A percentile compares a stretch with the other conserved stretches of the same genome.
Evolutionary conservation across 805 yeast genomes (phyloP).

Genomic region (Saccharomycopsis microspora): DNA sequence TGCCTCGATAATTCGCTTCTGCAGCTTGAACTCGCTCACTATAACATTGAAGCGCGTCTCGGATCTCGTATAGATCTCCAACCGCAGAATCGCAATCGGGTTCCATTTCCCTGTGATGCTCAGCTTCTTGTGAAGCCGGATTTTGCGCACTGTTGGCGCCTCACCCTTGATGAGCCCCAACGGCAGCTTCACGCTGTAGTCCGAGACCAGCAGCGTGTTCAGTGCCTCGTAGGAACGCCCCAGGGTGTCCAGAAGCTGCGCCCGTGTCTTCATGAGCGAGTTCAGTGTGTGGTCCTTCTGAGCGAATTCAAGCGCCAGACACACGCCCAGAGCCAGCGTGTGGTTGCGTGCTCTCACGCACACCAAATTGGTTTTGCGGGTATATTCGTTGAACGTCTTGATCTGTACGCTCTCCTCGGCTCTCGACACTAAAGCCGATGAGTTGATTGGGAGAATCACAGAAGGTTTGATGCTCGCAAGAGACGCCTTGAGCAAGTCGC

Average conservation of each 20-base stretch:
- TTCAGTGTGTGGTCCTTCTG: slow-evolving; percentile 6
- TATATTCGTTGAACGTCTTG: slow-evolving; percentile 8
- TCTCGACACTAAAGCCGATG: slow-evolving; percentile 1
- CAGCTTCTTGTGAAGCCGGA: slow-evolving; percentile 14
- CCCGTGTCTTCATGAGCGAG: slow-evolving; percentile 10
- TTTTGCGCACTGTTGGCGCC: slow-evolving; percentile 6
- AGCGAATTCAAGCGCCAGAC: slow-evolving; percentile 4
- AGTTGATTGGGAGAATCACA: slow-evolving; percentile 10
- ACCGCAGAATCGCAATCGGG: slow-evolving; percentile 10
- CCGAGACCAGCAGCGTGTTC: background rate
- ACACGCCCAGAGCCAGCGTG: no score
- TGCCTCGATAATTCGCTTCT: slow-evolving; percentile 11
- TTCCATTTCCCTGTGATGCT: slow-evolving; percentile 16
- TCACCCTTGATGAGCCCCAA: background rate
- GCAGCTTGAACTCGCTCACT: slow-evolving; percentile 10
- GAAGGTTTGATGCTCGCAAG: slow-evolving; percentile 5
- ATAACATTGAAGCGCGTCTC: slow-evolving; percentile 1
- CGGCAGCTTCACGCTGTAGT: background rate
- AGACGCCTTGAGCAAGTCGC: slow-evolving; percentile 1
- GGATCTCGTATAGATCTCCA: slow-evolving; percentile 1
- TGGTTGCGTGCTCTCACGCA: slow-evolving; percentile 2
- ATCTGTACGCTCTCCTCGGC: slow-evolving; percentile 7
- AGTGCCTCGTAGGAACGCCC: background rate
- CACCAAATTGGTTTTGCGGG: slow-evolving; percentile 6
- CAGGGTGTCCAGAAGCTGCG: slow-evolving; percentile 6